Percentiles rank a stretch among this genome's conserved stretches.
phyloP scores from a whole-genome alignment of 805 yeast species.

The Blastobotrys chiropterorum region DNA sequence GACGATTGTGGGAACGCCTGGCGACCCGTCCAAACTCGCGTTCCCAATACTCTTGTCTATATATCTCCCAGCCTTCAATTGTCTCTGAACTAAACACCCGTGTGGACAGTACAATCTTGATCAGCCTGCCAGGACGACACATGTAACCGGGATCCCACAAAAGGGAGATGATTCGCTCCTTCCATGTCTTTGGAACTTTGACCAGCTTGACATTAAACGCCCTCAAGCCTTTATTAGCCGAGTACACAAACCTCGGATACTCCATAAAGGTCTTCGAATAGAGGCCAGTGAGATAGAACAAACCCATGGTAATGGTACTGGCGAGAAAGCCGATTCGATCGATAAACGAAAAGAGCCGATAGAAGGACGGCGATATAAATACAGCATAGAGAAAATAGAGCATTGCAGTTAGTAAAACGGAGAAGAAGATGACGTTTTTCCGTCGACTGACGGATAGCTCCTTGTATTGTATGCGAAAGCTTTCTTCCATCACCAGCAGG shows the following conservation, averaged over 20 bases:
- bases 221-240: slow-evolving; percentile 85
- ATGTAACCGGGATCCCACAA: slow-evolving; percentile 24
- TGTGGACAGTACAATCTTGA: slow-evolving; percentile 75
- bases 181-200: slow-evolving; percentile 20
- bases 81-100: slow-evolving; percentile 75
- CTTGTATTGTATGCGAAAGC: slow-evolving; percentile 72
- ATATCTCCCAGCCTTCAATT: slow-evolving; percentile 92
- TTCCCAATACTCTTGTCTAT: slow-evolving; percentile 90
- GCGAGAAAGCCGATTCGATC: slow-evolving; percentile 46
- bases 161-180: slow-evolving; percentile 25
- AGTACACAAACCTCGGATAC: slow-evolving; percentile 70
- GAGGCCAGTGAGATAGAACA: slow-evolving; percentile 85
- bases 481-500: slow-evolving; percentile 77
- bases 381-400: slow-evolving; percentile 29
- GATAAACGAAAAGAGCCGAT: slow-evolving; percentile 30
- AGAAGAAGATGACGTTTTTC: slow-evolving; percentile 50
- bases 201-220: slow-evolving; percentile 76
- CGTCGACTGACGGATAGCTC: slow-evolving; percentile 62
- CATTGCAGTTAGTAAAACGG: slow-evolving; percentile 23
- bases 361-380: slow-evolving; percentile 31
- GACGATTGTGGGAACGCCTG: slow-evolving; percentile 3
- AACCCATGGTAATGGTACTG: slow-evolving; percentile 56
- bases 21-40: slow-evolving; percentile 47
- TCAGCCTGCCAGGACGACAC: slow-evolving; percentile 54
- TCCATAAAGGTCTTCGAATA: slow-evolving; percentile 76